Conservation (phyloP, 768 basidiomycete species). For the Floccularia luteovirens region DNA sequence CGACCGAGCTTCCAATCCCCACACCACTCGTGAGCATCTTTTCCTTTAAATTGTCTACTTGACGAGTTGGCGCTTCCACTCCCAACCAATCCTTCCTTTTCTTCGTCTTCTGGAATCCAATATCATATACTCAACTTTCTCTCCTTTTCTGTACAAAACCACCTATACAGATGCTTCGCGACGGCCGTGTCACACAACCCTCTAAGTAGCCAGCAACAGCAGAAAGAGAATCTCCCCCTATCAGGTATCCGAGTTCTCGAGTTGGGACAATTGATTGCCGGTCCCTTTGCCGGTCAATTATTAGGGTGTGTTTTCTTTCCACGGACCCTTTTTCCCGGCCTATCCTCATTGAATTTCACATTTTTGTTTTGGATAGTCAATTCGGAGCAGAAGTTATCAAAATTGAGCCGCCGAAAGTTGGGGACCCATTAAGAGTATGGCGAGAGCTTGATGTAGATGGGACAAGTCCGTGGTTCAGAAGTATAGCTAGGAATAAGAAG, state of each 20-base stretch:
- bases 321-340: neutral
- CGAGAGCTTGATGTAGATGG: slow-evolving; percentile 65
- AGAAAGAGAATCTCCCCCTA: slow-evolving; percentile 42
- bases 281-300: slow-evolving; percentile 66
- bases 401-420: slow-evolving; percentile 53
- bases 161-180: too few relatives aligned
- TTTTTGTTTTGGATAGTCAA: too few relatives aligned
- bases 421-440: slow-evolving; percentile 67
- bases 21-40: too few relatives aligned
- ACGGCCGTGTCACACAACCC: too few relatives aligned
- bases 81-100: too few relatives aligned
- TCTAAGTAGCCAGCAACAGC: too few relatives aligned
- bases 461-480: slow-evolving; percentile 69
- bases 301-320: slow-evolving; percentile 39
- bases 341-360: neutral
- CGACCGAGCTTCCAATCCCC: too few relatives aligned
- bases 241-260: slow-evolving; percentile 60
- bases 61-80: too few relatives aligned
- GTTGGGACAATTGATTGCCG: slow-evolving; percentile 64
- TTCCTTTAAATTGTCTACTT: too few relatives aligned
- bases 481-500: slow-evolving; percentile 68
- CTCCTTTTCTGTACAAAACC: too few relatives aligned
- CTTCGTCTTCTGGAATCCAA: too few relatives aligned
- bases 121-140: too few relatives aligned
- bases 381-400: slow-evolving; percentile 73